A percentile compares a stretch with the other conserved stretches of the same genome.
Evolutionary conservation across 108 stramenopile species (phyloP).

Genomic region (Schizochytrium sp.): DNA sequence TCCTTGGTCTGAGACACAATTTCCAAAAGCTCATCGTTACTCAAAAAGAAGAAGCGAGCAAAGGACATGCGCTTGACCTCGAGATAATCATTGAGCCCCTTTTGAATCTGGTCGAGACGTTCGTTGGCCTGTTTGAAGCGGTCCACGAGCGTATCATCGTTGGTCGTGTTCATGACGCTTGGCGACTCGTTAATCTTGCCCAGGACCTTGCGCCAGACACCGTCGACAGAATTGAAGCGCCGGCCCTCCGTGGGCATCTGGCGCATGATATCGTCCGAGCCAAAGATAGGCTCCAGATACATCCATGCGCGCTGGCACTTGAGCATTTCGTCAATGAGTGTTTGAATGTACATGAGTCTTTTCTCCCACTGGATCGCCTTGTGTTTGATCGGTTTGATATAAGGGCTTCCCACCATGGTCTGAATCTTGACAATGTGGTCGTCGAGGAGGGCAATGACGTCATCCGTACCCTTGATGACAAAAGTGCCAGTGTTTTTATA

Average conservation of each 20-base stretch:
- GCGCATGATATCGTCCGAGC: constrained; percentile 61
- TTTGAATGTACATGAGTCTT: constrained; percentile 49
- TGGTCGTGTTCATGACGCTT: constrained; percentile 49
- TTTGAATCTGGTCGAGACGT: constrained; percentile 56
- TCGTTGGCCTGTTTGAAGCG: constrained; percentile 53
- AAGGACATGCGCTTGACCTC: constrained; percentile 61
- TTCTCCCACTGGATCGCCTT: constrained; percentile 49
- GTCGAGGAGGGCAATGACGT: constrained; percentile 55
- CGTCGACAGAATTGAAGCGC: constrained; percentile 53
- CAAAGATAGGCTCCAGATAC: constrained; percentile 61
- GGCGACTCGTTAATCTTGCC: constrained; percentile 46
- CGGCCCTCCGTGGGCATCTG: constrained; percentile 60
- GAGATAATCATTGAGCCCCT: constrained; percentile 58
- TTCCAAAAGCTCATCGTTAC: constrained; percentile 60
- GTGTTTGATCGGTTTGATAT: constrained; percentile 47
- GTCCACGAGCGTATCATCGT: constrained; percentile 41
- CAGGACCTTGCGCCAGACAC: constrained; percentile 51
- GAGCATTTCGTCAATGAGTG: constrained; percentile 54
- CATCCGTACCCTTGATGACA: constrained; percentile 56
- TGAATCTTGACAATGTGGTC: constrained; percentile 68
- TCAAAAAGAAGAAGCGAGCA: constrained; percentile 61
- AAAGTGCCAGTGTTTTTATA: constrained; percentile 58
- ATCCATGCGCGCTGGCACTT: constrained; percentile 56
- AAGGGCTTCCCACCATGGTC: constrained; percentile 59
- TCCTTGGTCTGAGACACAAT: constrained; percentile 63